Conservation (phyloP, 495 filamentous ascomycete species). For the Podospora australis region DNA sequence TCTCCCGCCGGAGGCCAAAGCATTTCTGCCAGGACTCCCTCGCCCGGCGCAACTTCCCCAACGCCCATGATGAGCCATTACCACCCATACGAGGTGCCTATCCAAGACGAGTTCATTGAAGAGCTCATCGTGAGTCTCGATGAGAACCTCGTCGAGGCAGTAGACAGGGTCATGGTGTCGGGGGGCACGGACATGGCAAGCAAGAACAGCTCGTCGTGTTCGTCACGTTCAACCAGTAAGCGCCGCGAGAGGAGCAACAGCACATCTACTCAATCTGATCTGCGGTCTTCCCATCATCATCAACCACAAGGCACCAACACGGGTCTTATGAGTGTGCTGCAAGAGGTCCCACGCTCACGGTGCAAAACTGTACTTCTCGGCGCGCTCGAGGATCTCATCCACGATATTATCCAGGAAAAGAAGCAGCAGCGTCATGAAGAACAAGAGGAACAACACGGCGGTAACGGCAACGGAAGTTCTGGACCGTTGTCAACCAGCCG, state of each 20-base stretch:
- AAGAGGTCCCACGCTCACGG: slow-evolving; percentile 40
- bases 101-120: slow-evolving; percentile 59
- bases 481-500: slow-evolving; percentile 12
- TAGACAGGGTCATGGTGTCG: slow-evolving; percentile 63
- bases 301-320: neutral
- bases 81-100: slow-evolving; percentile 39
- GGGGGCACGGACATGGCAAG: slow-evolving; percentile 26
- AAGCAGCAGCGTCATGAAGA: slow-evolving; percentile 14
- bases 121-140: slow-evolving; percentile 71
- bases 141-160: slow-evolving; percentile 64
- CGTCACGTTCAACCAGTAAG: slow-evolving; percentile 39
- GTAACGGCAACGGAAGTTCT: neutral
- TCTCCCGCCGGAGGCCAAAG: slow-evolving; percentile 12
- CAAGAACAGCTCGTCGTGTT: slow-evolving; percentile 35
- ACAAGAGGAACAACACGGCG: slow-evolving; percentile 6
- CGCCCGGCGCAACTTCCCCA: slow-evolving; percentile 15
- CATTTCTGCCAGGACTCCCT: slow-evolving; percentile 29
- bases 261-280: slow-evolving; percentile 14
- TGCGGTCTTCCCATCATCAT: neutral
- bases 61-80: slow-evolving; percentile 29
- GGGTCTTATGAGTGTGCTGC: slow-evolving; percentile 4
- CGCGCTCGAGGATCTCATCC: slow-evolving; percentile 42
- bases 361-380: slow-evolving; percentile 44
- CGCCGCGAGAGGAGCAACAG: slow-evolving; percentile 35
- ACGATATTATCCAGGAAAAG: slow-evolving; percentile 34